These are phyloP conservation scores for Chlamydomonas incerta DNA, from an alignment of 139 green algal genomes.

Conservation along the genomic window DNA sequence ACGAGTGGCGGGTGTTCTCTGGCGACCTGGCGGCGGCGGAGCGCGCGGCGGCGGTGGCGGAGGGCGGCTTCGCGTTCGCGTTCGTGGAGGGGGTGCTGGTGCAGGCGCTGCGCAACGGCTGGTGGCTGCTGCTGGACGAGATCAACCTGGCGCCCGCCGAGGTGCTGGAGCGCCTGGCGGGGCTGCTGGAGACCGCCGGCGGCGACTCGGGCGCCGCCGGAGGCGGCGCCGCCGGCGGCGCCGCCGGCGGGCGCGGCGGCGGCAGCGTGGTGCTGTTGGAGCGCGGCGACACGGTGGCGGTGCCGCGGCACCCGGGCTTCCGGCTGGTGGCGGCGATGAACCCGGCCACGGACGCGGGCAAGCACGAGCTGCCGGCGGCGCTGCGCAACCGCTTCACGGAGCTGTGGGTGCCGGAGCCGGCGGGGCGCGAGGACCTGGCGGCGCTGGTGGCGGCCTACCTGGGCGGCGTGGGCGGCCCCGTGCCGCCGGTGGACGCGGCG, in stretches of 20 bases:
- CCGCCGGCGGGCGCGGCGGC: neutral
- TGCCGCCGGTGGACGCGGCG: slow-evolving; percentile 78
- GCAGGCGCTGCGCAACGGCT: slow-evolving; percentile 88
- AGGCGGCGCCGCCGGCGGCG: neutral
- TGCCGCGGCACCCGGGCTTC: slow-evolving; percentile 91
- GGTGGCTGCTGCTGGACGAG: slow-evolving; percentile 98
- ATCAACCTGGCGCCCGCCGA: slow-evolving; percentile 91
- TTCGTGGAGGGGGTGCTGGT: slow-evolving; percentile 96
- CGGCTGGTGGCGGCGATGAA: slow-evolving; percentile 98
- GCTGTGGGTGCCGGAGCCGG: slow-evolving; percentile 89
- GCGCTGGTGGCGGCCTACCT: slow-evolving; percentile 88
- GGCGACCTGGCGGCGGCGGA: slow-evolving; percentile 78
- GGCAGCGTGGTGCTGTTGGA: slow-evolving; percentile 84
- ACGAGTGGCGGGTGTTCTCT: slow-evolving; percentile 81
- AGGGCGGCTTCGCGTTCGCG: slow-evolving; percentile 90
- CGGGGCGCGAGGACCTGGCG: slow-evolving; percentile 81
- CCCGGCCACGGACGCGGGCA: slow-evolving; percentile 96
- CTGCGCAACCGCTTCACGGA: slow-evolving; percentile 96
- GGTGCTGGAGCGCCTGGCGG: slow-evolving; percentile 87
- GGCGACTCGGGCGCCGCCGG: neutral
- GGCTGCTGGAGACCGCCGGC: slow-evolving; percentile 85
- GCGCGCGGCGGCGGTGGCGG: slow-evolving; percentile 72
- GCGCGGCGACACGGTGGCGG: slow-evolving; percentile 77
- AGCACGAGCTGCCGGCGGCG: slow-evolving; percentile 90
- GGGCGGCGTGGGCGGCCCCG: slow-evolving; percentile 28